A percentile compares a stretch with the other conserved stretches of the same genome.
Conservation (phyloP, 192 early-diverging fungal species). For the Coemansia sp. region DNA sequence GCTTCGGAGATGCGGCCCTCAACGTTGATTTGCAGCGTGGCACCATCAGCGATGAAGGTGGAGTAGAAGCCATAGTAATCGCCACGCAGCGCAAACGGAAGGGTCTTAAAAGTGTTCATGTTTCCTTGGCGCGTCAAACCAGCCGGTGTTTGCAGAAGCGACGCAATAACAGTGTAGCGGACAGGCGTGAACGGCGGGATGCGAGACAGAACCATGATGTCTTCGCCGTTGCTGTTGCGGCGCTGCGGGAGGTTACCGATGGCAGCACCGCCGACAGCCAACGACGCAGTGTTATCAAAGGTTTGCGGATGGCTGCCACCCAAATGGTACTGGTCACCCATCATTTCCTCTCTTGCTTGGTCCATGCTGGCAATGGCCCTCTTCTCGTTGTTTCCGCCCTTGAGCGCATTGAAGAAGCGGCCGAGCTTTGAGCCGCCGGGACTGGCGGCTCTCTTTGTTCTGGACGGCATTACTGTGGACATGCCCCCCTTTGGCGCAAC, state of each 20-base stretch:
- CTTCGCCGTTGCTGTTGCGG: slow-evolving; percentile 53
- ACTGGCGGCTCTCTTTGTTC: background rate
- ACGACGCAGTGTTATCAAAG: slow-evolving; percentile 31
- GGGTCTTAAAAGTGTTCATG: slow-evolving; percentile 48
- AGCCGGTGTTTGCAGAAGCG: slow-evolving; percentile 51
- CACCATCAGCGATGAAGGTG: slow-evolving; percentile 54
- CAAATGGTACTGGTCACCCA: slow-evolving; percentile 1
- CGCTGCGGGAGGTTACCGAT: slow-evolving; percentile 51
- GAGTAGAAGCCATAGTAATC: slow-evolving; percentile 58
- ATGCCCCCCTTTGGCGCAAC: background rate
- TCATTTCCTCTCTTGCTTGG: background rate
- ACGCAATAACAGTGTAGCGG: slow-evolving; percentile 44
- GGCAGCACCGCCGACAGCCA: slow-evolving; percentile 44
- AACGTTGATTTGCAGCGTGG: slow-evolving; percentile 54
- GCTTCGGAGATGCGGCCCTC: slow-evolving; percentile 47
- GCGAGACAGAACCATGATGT: slow-evolving; percentile 51
- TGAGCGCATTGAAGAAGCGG: slow-evolving; percentile 21
- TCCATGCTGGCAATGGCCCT: background rate
- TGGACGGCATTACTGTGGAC: background rate
- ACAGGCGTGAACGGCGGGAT: slow-evolving; percentile 56
- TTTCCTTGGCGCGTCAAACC: slow-evolving; percentile 46
- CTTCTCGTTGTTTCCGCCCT: slow-evolving; percentile 11
- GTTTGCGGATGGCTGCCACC: slow-evolving; percentile 20
- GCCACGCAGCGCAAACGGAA: slow-evolving; percentile 54
- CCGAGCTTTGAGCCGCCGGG: slow-evolving; percentile 2